Evolutionary conservation across 805 yeast species (phyloP).

Genomic region (Kluyveromyces wickerhamii): DNA sequence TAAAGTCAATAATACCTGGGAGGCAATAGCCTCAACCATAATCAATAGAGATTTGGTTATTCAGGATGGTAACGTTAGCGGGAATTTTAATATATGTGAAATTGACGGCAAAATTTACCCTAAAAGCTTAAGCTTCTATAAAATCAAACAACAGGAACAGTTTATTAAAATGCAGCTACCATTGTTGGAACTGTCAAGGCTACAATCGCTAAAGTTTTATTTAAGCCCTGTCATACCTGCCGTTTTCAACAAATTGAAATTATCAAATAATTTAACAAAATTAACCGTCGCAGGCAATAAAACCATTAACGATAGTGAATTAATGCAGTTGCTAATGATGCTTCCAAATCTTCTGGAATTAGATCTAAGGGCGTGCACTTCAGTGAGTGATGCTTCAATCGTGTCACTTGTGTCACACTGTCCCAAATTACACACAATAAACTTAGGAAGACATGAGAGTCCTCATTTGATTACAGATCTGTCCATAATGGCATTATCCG

Average conservation of each 20-base stretch:
- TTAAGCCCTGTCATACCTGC: slow-evolving; percentile 73
- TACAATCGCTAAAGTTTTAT: slow-evolving; percentile 47
- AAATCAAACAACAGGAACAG: neutral
- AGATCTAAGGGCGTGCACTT: slow-evolving; percentile 80
- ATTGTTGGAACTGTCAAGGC: slow-evolving; percentile 36
- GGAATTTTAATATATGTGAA: slow-evolving; percentile 2
- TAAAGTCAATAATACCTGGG: slow-evolving; percentile 1
- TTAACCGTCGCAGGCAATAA: slow-evolving; percentile 64
- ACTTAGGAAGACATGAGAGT: slow-evolving; percentile 69
- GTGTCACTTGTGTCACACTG: slow-evolving; percentile 60
- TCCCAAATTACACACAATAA: slow-evolving; percentile 46
- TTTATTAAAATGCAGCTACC: slow-evolving; percentile 38
- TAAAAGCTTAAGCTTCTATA: slow-evolving; percentile 1
- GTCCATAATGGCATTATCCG: slow-evolving; percentile 50
- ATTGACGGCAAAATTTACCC: slow-evolving; percentile 2
- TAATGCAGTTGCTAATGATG: slow-evolving; percentile 42
- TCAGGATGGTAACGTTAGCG: neutral
- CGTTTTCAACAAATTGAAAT: slow-evolving; percentile 37
- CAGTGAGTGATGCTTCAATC: slow-evolving; percentile 67
- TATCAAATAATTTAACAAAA: slow-evolving; percentile 31
- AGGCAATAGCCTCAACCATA: neutral
- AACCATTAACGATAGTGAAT: slow-evolving; percentile 49
- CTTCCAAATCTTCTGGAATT: slow-evolving; percentile 56
- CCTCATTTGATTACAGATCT: slow-evolving; percentile 66
- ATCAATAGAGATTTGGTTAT: slow-evolving; percentile 1